These are phyloP conservation scores for Colletotrichum musicola DNA, from an alignment of 2,329 filamentous ascomycete species.

Conservation along the genomic window DNA sequence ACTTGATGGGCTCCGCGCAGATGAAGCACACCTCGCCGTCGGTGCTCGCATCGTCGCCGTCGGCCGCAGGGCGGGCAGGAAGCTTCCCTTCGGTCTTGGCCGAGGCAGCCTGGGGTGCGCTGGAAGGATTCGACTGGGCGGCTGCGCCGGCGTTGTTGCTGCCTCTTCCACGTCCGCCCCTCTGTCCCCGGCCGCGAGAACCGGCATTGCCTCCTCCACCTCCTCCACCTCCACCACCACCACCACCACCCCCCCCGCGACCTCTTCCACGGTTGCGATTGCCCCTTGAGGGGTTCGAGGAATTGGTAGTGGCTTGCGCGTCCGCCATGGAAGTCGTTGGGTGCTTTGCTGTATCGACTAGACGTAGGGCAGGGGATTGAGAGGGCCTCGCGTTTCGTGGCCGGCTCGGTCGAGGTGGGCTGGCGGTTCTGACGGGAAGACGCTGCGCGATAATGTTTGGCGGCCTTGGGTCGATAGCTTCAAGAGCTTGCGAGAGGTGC, in stretches of 20 bases:
- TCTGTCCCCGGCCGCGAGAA: slow-evolving; percentile 32
- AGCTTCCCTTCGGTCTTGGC: slow-evolving; percentile 36
- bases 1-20: slow-evolving; percentile 89
- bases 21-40: slow-evolving; percentile 95
- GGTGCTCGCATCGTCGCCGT: slow-evolving; percentile 61
- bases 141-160: slow-evolving; percentile 35
- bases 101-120: background rate
- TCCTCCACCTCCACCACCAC: slow-evolving; percentile 49
- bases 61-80: slow-evolving; percentile 43
- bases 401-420: background rate
- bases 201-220: slow-evolving; percentile 46
- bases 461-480: background rate
- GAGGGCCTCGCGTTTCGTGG: background rate
- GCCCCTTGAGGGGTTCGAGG: slow-evolving; percentile 33
- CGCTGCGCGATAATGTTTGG: slow-evolving; percentile 6
- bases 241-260: slow-evolving; percentile 53
- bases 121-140: slow-evolving; percentile 7
- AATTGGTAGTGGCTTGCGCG: slow-evolving; percentile 17
- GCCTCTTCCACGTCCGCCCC: slow-evolving; percentile 39
- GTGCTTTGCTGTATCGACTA: too few relatives aligned
- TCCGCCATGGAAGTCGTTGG: slow-evolving; percentile 25
- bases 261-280: slow-evolving; percentile 38
- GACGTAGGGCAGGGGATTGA: background rate
- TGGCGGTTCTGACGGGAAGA: background rate
- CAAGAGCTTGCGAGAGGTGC: background rate